Percentiles rank a stretch among this genome's conserved stretches.
Conservation (phyloP, 768 basidiomycete species). For the Mycena haematopus region DNA sequence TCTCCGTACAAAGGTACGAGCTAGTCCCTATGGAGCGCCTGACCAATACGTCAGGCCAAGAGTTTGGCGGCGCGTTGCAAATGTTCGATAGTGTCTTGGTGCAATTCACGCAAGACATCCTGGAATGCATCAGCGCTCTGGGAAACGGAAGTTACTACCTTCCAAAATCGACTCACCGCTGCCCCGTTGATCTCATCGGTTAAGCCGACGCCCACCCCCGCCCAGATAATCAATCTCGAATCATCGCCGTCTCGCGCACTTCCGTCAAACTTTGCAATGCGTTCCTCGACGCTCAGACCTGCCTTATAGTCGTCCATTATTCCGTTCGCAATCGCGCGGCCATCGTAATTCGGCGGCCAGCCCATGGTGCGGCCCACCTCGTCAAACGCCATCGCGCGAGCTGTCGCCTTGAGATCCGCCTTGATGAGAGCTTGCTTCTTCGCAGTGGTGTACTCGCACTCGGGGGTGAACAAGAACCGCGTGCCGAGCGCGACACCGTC, state of each 20-base stretch:
- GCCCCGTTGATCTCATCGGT: slow-evolving; percentile 38
- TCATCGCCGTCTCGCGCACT: slow-evolving; percentile 38
- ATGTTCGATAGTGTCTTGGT: slow-evolving; percentile 6
- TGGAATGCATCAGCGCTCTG: neutral
- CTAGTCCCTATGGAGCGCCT: too few species aligned
- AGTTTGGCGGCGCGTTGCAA: neutral
- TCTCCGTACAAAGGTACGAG: too few species aligned
- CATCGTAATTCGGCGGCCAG: slow-evolving; percentile 51
- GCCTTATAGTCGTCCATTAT: slow-evolving; percentile 38
- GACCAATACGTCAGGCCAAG: neutral
- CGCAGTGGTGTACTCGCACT: slow-evolving; percentile 45
- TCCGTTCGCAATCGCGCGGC: slow-evolving; percentile 47
- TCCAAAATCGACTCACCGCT: neutral
- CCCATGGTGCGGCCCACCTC: slow-evolving; percentile 41
- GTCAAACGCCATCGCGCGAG: slow-evolving; percentile 50
- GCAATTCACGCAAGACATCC: slow-evolving; percentile 23
- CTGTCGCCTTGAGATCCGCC: slow-evolving; percentile 41
- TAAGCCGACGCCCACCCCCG: slow-evolving; percentile 47
- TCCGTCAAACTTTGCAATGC: slow-evolving; percentile 35
- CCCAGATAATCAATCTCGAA: slow-evolving; percentile 46
- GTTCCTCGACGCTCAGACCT: slow-evolving; percentile 38
- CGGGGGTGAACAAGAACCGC: slow-evolving; percentile 52
- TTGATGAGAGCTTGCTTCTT: slow-evolving; percentile 47
- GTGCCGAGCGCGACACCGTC: slow-evolving; percentile 55
- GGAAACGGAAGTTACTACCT: neutral